A percentile compares a stretch with the other conserved stretches of the same genome.
Conservation (phyloP, 73 alveolate species). For the Uronychia setigera region DNA sequence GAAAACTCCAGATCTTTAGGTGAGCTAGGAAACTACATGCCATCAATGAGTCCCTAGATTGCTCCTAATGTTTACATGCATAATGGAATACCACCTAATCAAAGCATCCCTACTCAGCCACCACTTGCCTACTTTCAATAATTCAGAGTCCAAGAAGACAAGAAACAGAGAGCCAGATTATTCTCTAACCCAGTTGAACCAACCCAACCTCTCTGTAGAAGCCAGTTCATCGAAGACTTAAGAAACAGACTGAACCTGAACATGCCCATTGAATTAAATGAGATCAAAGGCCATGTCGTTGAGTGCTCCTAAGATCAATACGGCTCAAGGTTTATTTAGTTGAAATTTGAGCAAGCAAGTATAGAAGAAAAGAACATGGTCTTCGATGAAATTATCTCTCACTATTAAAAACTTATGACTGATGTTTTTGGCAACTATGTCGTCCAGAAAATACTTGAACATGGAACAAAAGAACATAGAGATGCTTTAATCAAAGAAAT, state of each 20-base stretch:
- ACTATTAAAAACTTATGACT: slow-evolving; percentile 67
- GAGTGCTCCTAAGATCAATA: slow-evolving; percentile 73
- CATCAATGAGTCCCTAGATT: no score
- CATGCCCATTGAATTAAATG: slow-evolving; percentile 18
- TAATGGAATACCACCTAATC: no score
- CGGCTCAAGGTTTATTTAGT: slow-evolving; percentile 88
- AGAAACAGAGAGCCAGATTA: slow-evolving; percentile 1
- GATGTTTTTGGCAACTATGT: slow-evolving; percentile 97
- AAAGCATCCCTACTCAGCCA: not conserved
- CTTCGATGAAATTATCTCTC: slow-evolving; percentile 65
- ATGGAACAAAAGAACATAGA: slow-evolving; percentile 68
- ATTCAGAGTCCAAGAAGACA: not conserved
- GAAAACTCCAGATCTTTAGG: not conserved
- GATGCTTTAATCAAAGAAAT: slow-evolving; percentile 54
- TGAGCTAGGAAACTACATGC: not conserved
- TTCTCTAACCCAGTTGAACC: slow-evolving; percentile 19
- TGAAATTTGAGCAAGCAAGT: slow-evolving; percentile 81
- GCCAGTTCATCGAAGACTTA: not conserved
- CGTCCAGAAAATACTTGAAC: slow-evolving; percentile 82
- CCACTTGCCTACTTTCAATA: not conserved
- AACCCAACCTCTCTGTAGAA: slow-evolving; percentile 10
- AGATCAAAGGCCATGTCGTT: slow-evolving; percentile 65
- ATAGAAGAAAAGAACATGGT: slow-evolving; percentile 84
- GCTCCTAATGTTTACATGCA: no score
- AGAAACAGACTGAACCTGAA: slow-evolving; percentile 1